Percentiles rank a stretch among this genome's conserved stretches.
Evolutionary conservation across 331 rosid species (phyloP).

Genomic region (Cydonia oblonga): DNA sequence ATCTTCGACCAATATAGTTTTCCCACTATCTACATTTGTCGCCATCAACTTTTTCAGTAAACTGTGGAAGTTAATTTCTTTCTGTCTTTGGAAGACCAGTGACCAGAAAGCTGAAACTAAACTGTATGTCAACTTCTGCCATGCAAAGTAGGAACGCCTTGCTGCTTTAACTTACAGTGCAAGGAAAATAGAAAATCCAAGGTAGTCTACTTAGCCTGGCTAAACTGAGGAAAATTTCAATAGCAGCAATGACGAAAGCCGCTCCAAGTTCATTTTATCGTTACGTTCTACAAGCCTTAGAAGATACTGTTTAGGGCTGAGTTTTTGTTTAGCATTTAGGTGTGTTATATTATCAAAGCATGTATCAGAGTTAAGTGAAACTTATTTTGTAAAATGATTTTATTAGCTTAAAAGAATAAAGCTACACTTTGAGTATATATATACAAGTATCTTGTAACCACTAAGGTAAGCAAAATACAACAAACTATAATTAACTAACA

Average conservation of each 20-base stretch:
- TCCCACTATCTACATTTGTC: not conserved
- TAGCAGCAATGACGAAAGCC: not conserved
- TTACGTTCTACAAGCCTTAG: no score
- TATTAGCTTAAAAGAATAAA: no score
- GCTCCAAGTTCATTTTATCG: not conserved
- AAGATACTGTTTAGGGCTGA: not conserved
- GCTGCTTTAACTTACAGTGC: not conserved
- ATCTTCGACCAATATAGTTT: conserved; percentile 46
- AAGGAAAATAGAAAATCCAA: not conserved
- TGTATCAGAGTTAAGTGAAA: not conserved
- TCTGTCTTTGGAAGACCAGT: not conserved
- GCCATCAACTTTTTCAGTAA: not conserved
- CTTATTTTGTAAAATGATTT: not conserved
- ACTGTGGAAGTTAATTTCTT: not conserved
- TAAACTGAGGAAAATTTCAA: not conserved
- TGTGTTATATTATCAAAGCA: not conserved
- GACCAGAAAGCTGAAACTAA: not conserved
- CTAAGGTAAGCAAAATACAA: no score
- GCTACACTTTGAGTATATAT: no score
- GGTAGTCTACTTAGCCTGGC: not conserved
- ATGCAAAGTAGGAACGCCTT: not conserved
- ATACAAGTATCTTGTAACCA: no score
- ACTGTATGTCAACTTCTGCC: not conserved
- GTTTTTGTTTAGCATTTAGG: not conserved
- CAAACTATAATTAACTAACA: no score